These are phyloP conservation scores for Sisymbrium altissimum DNA, from an alignment of 345 rosid genomes.

Conservation along the genomic window DNA sequence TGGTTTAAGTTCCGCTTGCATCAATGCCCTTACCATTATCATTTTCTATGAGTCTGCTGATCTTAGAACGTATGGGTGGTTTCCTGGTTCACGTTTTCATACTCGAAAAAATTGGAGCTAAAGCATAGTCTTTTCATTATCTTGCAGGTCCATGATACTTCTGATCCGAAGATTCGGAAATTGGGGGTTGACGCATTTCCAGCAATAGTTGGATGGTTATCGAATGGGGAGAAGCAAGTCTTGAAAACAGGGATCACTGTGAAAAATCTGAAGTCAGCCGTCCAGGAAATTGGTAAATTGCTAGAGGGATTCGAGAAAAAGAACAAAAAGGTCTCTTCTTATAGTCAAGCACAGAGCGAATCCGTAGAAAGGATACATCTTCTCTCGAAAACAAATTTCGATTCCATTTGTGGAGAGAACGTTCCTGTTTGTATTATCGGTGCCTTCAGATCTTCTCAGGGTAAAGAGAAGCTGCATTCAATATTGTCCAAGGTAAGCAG, in stretches of 20 bases:
- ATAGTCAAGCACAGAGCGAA: constrained; percentile 39
- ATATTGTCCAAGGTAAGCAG: constrained; percentile 52
- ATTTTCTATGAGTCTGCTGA: background rate
- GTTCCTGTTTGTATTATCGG: constrained; percentile 82
- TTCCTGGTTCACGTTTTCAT: background rate
- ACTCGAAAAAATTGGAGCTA: background rate
- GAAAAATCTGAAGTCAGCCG: constrained; percentile 66
- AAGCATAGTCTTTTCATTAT: constrained; percentile 2
- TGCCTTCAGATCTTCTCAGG: constrained; percentile 61
- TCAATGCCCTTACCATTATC: background rate
- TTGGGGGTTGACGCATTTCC: constrained; percentile 76
- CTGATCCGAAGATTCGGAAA: constrained; percentile 47
- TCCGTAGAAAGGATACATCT: constrained; percentile 44
- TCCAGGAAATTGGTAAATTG: constrained; percentile 56
- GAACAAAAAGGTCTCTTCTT: constrained; percentile 62
- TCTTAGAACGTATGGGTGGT: background rate
- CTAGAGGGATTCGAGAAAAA: constrained; percentile 69
- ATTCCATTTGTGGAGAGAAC: constrained; percentile 59
- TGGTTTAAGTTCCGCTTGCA: constrained; percentile 1
- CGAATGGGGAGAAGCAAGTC: constrained; percentile 73
- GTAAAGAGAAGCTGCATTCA: constrained; percentile 61
- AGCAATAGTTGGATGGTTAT: constrained; percentile 81
- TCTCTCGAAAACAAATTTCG: constrained; percentile 50
- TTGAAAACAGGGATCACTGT: constrained; percentile 67
- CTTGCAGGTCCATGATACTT: constrained; percentile 61